Evolutionary conservation across 2,329 filamentous ascomycete species (phyloP), one percentile per base, ranked within the genome.

Genomic region (Xylariaceae sp.): DNA sequence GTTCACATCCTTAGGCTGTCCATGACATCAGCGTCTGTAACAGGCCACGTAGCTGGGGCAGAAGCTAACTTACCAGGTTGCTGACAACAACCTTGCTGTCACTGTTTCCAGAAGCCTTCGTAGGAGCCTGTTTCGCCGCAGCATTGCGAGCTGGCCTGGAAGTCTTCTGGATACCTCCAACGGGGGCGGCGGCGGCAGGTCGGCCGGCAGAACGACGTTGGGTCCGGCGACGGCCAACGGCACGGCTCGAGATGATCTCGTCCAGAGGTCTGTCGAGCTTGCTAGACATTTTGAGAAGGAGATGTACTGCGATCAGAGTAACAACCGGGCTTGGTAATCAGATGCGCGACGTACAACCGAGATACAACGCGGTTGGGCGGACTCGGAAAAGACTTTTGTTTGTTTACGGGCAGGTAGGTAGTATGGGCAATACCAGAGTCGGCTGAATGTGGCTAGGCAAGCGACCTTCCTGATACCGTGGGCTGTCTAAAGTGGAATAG

Each of bases 71-170:
- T 83, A 96, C 89, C 76, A 98, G 78, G 73, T 94, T 94, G 83
- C 88, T 95, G 70, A 98, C 90, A 67, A 95, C 86, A 70, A 97
- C 90, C 73, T 96, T 97, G 76, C 88, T 94, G 54, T 94, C 88
- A 59, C 79, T 81, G 57, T 71, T 70, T 51, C 72, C 67, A 41
- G 76, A 66, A 44, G 77, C 76, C 61, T 81, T 85, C 54, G 78
- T 76, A 47, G 85, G 78, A 29, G 73, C 69, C 45, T 76, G 69
- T 68, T 81, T 81, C 53, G 72, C 70, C 32, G 70, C 67, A 44
- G 69, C 66, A 50, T 71, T 71, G 56, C 83, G 84, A 42, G 73
- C 62, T 52, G 71, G 65, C 58, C 74, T 85, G 43, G 76, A 73
- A 53, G 71, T 79, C 76, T 95, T 96, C 67, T 86, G 81, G 54